Evolutionary conservation across 1,284 basidiomycete genomes (phyloP), one percentile per base, ranked within the genome.

Genomic region (Ceratobasidium sp.): DNA sequence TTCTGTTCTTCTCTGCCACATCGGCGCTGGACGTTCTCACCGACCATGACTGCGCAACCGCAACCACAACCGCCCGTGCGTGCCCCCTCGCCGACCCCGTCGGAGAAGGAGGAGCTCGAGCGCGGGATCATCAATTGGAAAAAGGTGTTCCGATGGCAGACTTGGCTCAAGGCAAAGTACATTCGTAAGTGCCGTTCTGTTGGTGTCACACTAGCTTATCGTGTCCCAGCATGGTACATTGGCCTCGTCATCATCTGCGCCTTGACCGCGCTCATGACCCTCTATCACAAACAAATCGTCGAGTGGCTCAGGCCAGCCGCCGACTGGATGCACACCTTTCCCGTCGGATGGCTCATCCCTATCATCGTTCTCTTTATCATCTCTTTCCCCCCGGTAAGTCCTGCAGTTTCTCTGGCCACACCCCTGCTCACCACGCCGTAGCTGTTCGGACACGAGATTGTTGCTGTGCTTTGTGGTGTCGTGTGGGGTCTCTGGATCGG

Each of bases 391-490:
- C 91, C 89, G 0, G 89, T 90, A 76, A 74, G 85, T 5, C 55
- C 53, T 75, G 50, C 9, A 23, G 77, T 58, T 55, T 50, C 60
- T 59, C 39, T 36, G 28, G 18, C 39, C 52, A 46, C 21, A 4
- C 48, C 70, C 30, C 71, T 16, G 50, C 32, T 69, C 23, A 70
- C 67, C 76, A 76, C 64, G 73, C 77, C 3, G 4, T 76, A 87
- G 86, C 83, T 92, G 12, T 92, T 92, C 75, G 91, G 91, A 4
- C 90, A 92, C 75, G 91, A 93, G 81, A 89, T 92, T 74, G 85
- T 93, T 30, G 88, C 87, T 6, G 84, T 93, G 45, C 81, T 93
- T 9, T 89, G 88, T 76, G 91, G 91, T n/a, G 79, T 92, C n/a
- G 89, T 92, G 0, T 91, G 89, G 89, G 89, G 89, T 5, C 80